A percentile compares a stretch with the other conserved stretches of the same genome.
These are phyloP conservation scores for Hibiscus trionum DNA, from an alignment of 345 rosid genomes.

Conservation along the genomic window DNA sequence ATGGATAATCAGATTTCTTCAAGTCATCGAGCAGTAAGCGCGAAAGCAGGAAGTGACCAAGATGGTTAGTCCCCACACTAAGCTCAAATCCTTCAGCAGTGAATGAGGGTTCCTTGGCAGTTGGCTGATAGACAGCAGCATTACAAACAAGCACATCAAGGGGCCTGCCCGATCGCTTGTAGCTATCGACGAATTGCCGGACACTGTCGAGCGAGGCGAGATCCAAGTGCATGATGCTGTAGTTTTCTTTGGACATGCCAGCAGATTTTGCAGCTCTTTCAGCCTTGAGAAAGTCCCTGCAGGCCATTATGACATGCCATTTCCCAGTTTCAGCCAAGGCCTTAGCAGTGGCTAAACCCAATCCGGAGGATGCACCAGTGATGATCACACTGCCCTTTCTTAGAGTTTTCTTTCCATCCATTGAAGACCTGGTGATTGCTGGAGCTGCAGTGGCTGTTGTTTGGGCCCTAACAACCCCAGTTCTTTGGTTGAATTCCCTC, in stretches of 20 bases:
- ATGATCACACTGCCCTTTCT: constrained; percentile 64
- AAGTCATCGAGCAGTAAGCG: constrained; percentile 76
- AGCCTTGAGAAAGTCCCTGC: constrained; percentile 87
- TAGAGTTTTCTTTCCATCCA: constrained; percentile 65
- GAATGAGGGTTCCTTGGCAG: constrained; percentile 80
- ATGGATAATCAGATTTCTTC: constrained; percentile 75
- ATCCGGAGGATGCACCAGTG: constrained; percentile 83
- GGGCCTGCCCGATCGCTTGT: constrained; percentile 50
- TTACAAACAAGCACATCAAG: constrained; percentile 89
- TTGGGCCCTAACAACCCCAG: constrained; percentile 50
- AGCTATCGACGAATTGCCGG: constrained; percentile 74
- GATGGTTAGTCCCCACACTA: constrained; percentile 95
- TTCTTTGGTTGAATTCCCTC: constrained; percentile 45
- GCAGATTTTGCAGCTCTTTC: constrained; percentile 82
- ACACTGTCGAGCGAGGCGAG: constrained; percentile 90
- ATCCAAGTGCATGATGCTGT: constrained; percentile 88
- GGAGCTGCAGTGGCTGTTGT: constrained; percentile 49
- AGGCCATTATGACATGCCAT: constrained; percentile 59
- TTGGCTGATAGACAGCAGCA: constrained; percentile 90
- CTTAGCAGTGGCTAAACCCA: constrained; percentile 82
- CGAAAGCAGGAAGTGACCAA: constrained; percentile 86
- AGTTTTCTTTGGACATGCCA: constrained; percentile 78
- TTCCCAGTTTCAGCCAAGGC: constrained; percentile 50
- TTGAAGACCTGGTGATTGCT: constrained; percentile 29
- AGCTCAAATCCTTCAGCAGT: constrained; percentile 96